Conservation (phyloP, 768 basidiomycete genomes). For the Termitomyces sp. region DNA sequence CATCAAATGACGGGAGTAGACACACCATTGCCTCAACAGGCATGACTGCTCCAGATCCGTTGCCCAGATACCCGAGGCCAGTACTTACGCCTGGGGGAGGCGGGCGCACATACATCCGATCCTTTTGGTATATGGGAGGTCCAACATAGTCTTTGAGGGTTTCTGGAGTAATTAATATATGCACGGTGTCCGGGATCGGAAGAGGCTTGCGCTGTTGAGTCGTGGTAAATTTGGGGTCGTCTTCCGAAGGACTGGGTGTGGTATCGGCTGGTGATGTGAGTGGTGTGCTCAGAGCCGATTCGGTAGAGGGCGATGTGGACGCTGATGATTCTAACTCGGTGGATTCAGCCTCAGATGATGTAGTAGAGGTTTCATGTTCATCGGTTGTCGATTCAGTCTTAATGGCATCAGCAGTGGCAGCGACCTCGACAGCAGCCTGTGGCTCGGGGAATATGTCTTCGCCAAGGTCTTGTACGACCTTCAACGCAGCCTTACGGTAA, state of each 20-base stretch:
- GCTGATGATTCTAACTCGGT: conserved; percentile 7
- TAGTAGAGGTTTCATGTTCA: conserved; percentile 29
- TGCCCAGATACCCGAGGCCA: conserved; percentile 93
- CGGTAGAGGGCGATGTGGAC: conserved; percentile 9
- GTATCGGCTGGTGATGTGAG: conserved; percentile 16
- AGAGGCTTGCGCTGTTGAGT: conserved; percentile 79
- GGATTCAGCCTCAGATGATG: conserved; percentile 8
- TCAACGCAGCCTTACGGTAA: conserved; percentile 92
- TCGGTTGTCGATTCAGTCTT: conserved; percentile 32
- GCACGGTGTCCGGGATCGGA: conserved; percentile 71
- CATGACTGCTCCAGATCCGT: conserved; percentile 96
- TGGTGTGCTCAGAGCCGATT: conserved; percentile 7
- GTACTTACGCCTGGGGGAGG: conserved; percentile 94
- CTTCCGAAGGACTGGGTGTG: conserved; percentile 15
- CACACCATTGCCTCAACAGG: conserved; percentile 90
- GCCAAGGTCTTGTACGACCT: conserved; percentile 85
- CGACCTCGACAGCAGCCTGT: conserved; percentile 10
- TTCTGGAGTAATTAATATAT: conserved; percentile 76
- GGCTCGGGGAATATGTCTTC: conserved; percentile 84
- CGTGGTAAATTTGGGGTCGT: conserved; percentile 49
- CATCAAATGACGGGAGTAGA: conserved; percentile 10
- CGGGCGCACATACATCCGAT: conserved; percentile 78
- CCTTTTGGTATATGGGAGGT: conserved; percentile 92
- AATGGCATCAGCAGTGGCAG: conserved; percentile 16
- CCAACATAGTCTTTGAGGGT: conserved; percentile 97